Evolutionary conservation across 192 early-diverging fungal genomes (phyloP).

Genomic region (Paraglomus occultum): DNA sequence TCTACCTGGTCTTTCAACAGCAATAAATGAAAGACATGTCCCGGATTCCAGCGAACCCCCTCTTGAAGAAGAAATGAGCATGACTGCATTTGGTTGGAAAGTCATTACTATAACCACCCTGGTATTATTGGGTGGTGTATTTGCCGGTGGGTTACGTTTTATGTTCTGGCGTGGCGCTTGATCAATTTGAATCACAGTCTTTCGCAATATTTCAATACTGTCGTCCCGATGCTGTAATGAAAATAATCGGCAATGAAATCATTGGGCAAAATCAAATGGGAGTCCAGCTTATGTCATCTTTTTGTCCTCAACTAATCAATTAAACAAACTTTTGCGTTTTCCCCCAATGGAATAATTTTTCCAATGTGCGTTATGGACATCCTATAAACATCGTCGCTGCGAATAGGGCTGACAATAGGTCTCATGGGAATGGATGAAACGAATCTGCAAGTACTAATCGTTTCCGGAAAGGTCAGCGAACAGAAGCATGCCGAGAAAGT

Average conservation of each 20-base stretch:
- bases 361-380: not conserved
- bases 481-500: slow-evolving; percentile 66
- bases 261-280: not conserved
- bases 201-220: too few species aligned
- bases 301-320: slow-evolving; percentile 15
- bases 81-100: slow-evolving; percentile 45
- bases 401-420: slow-evolving; percentile 57
- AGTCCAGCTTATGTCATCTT: not conserved
- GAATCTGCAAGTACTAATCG: slow-evolving; percentile 80
- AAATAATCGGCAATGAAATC: not conserved
- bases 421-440: slow-evolving; percentile 83
- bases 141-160: slow-evolving; percentile 56
- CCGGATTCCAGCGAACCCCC: too few species aligned
- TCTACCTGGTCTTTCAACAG: too few species aligned
- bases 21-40: too few species aligned
- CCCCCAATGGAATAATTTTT: not conserved
- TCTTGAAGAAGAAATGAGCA: slow-evolving; percentile 25
- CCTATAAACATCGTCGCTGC: not conserved
- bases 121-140: slow-evolving; percentile 78
- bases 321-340: slow-evolving; percentile 7
- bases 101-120: slow-evolving; percentile 54
- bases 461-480: slow-evolving; percentile 72
- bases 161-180: not conserved
- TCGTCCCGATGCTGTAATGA: not conserved
- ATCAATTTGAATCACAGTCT: not conserved